Conservation (phyloP, 169 alveolate genomes). For the Perkinsus marinus region DNA sequence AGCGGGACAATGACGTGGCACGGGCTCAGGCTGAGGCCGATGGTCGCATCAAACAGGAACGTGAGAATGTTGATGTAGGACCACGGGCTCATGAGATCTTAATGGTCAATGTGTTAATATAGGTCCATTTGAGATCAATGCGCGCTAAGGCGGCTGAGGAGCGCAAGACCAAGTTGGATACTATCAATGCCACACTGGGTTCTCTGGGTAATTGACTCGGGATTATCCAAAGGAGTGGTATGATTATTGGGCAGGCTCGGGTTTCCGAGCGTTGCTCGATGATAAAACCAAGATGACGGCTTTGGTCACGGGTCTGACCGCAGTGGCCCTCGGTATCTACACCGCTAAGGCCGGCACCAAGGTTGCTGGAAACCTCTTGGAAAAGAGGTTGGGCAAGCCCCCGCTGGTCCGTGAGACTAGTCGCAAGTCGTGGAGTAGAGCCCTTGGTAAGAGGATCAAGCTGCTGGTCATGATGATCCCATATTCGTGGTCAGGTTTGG, state of each 20-base stretch:
- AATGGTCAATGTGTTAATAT: too few relatives aligned
- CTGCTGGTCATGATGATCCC: too few relatives aligned
- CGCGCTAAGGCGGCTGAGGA: conserved; percentile 67
- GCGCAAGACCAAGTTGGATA: conserved; percentile 71
- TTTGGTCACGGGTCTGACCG: conserved; percentile 43
- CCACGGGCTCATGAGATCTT: too few relatives aligned
- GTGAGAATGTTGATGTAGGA: conserved; percentile 67
- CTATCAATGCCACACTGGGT: conserved; percentile 55
- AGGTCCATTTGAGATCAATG: conserved; percentile 33
- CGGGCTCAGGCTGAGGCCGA: conserved; percentile 46
- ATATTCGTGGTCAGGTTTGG: too few relatives aligned
- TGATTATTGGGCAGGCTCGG: too few relatives aligned
- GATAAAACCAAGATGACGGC: conserved; percentile 27
- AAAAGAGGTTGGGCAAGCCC: conserved; percentile 33
- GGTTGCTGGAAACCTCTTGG: conserved; percentile 35
- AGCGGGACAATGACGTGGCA: background rate
- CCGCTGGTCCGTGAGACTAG: conserved; percentile 44
- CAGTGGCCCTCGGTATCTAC: conserved; percentile 53
- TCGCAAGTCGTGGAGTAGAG: conserved; percentile 18
- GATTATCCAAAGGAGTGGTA: too few relatives aligned
- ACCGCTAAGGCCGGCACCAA: conserved; percentile 48
- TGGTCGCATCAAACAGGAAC: conserved; percentile 42
- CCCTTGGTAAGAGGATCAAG: background rate
- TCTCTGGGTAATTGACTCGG: too few relatives aligned
- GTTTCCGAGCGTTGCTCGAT: conserved; percentile 1